These are phyloP conservation scores for Harrya chromipes DNA, from an alignment of 768 basidiomycete genomes.

Conservation along the genomic window DNA sequence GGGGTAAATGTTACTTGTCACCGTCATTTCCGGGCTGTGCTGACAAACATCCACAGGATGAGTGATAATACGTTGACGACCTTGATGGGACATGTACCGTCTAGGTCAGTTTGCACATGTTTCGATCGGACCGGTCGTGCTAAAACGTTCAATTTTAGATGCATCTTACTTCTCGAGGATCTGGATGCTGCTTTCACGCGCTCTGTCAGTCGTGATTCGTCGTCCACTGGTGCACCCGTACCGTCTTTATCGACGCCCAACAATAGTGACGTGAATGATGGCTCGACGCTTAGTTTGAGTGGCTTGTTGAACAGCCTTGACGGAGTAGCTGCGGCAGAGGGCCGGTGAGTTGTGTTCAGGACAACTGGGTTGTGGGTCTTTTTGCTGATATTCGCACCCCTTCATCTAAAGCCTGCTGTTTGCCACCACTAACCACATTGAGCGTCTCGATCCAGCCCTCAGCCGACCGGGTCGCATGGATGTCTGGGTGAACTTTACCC, in stretches of 20 bases:
- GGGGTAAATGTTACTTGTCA: constrained; percentile 49
- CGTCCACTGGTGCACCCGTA: constrained; percentile 72
- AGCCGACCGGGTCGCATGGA: constrained; percentile 90
- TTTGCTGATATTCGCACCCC: constrained; percentile 19
- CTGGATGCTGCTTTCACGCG: constrained; percentile 91
- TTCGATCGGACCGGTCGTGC: constrained; percentile 9
- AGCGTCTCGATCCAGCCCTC: constrained; percentile 86
- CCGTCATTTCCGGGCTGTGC: constrained; percentile 2
- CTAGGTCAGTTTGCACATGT: constrained; percentile 48
- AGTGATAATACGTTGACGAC: constrained; percentile 86
- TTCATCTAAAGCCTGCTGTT: constrained; percentile 62
- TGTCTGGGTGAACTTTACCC: constrained; percentile 88
- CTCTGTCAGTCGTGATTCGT: constrained; percentile 76
- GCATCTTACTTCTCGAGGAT: constrained; percentile 92
- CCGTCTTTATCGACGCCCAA: constrained; percentile 40
- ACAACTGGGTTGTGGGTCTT: constrained; percentile 3
- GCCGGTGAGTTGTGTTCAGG: constrained; percentile 54
- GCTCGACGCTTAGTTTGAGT: constrained; percentile 81
- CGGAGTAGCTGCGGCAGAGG: constrained; percentile 82
- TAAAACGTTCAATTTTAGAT: constrained; percentile 42
- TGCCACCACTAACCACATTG: constrained; percentile 92
- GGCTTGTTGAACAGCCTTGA: constrained; percentile 84
- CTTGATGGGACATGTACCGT: constrained; percentile 85
- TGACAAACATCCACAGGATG: constrained; percentile 52
- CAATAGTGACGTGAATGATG: constrained; percentile 55